These are phyloP conservation scores for Penicillium robsamsonii DNA, from an alignment of 495 filamentous ascomycete species.

Conservation along the genomic window DNA sequence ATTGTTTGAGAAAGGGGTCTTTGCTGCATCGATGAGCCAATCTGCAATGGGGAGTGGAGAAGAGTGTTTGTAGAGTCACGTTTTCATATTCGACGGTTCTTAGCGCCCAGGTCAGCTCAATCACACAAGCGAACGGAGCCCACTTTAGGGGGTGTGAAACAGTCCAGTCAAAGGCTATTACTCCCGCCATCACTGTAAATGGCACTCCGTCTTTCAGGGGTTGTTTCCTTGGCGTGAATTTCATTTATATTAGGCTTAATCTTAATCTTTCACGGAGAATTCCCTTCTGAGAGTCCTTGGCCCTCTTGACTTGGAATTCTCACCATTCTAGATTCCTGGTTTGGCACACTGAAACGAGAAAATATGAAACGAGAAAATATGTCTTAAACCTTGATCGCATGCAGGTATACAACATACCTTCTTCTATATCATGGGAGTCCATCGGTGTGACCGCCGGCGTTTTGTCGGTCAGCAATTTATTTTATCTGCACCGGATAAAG, in stretches of 20 bases:
- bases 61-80: not conserved
- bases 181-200: constrained; percentile 2
- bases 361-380: too few species aligned
- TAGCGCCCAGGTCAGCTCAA: constrained; percentile 4
- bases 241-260: constrained; percentile 25
- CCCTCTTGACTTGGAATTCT: not conserved
- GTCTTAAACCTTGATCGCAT: not conserved
- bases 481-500: constrained; percentile 5
- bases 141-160: not conserved
- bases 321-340: not conserved
- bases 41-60: constrained; percentile 9
- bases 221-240: constrained; percentile 10
- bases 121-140: too few species aligned
- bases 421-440: not conserved
- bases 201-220: not conserved
- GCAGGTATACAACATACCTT: not conserved
- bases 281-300: constrained; percentile 3
- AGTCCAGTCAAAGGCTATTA: constrained; percentile 3
- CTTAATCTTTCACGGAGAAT: constrained; percentile 10
- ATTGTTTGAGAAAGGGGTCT: constrained; percentile 18
- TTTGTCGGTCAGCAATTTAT: not conserved
- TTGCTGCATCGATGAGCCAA: constrained; percentile 18
- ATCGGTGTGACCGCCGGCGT: not conserved
- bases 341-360: not conserved
- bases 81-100: not conserved